A percentile compares a stretch with the other conserved stretches of the same genome.
Evolutionary conservation across 768 basidiomycete species (phyloP).

Genomic region (Mycena galericulata): DNA sequence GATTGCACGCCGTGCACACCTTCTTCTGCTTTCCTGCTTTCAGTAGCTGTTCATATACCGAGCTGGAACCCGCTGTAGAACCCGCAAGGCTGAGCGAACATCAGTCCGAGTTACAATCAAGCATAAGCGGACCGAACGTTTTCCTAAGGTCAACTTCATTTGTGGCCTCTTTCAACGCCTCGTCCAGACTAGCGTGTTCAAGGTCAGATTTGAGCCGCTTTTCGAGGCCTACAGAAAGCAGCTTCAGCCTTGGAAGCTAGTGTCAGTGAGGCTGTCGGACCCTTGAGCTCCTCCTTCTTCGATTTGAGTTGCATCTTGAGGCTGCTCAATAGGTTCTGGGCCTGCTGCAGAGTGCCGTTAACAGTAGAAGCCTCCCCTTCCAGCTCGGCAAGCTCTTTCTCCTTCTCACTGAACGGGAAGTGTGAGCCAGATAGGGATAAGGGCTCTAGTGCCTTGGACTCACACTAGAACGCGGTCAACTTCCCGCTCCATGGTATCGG

Average conservation of each 20-base stretch:
- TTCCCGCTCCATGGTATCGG: constrained; percentile 80
- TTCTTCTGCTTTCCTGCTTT: constrained; percentile 70
- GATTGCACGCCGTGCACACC: constrained; percentile 81
- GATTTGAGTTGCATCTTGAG: constrained; percentile 69
- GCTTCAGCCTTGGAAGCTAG: not conserved
- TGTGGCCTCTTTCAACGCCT: constrained; percentile 60
- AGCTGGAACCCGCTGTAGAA: constrained; percentile 44
- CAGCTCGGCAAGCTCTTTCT: constrained; percentile 65
- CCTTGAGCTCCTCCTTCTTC: constrained; percentile 72
- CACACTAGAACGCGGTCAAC: constrained; percentile 71
- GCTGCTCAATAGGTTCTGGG: constrained; percentile 71
- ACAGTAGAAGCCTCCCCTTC: constrained; percentile 58
- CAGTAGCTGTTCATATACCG: constrained; percentile 68
- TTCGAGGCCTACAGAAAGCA: constrained; percentile 58
- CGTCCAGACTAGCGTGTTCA: constrained; percentile 56
- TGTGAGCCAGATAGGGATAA: constrained; percentile 1
- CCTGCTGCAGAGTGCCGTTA: constrained; percentile 69
- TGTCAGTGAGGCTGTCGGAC: constrained; percentile 51
- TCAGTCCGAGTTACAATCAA: not conserved
- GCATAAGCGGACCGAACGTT: constrained; percentile 50
- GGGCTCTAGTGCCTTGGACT: constrained; percentile 38
- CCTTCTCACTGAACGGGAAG: constrained; percentile 67
- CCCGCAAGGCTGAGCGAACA: constrained; percentile 42
- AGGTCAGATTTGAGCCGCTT: constrained; percentile 55
- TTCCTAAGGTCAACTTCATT: constrained; percentile 57